Base-by-base conservation (phyloP, 345 rosid genomes). In the Citropsis articulata region DNA sequence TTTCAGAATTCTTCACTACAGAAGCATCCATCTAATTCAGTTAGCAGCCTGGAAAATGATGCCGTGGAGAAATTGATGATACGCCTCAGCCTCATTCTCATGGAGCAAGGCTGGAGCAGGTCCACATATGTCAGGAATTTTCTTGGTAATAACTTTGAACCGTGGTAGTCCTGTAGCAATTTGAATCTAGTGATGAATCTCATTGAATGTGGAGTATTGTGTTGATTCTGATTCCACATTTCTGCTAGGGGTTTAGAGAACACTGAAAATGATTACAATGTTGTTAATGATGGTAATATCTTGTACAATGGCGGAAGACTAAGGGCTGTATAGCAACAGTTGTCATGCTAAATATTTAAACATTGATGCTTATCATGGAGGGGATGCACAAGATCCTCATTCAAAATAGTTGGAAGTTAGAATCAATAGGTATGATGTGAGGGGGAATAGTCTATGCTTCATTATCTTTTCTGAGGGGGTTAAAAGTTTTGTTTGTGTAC, bases 51-150 rank as follows among this genome's bases (percentile, higher is more conserved):
- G 71, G 95, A 91, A 81, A 89, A 88, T 72, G 91, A 81, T 71
- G 90, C 89, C 19, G 87, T 77, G 66, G 85, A 87, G 78, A 86
- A 87, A 76, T 80, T 91, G 77, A 81, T 86, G 79, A 66, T 78
- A 14, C 91, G 91, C 76, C 95, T 91, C 70, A 62, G 84, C 62
- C 89, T 91, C 76, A 83, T 91, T 63, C 79, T 76, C 50, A 89
- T 84, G 93, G 93, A 91, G 73, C 88, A 76, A 12, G 91, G 93
- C 40, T 88, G 93, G 93, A 85, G 87, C 82, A 73, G 62, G 79
- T 85, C 87, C 28, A 75, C 86, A 21, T 64, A 82, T 63, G 79
- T 36, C 35, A 85, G 90, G 77, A 89, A 86, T 71, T 89, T 87
- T 81, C 88, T 85, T 16, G 87, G 90, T 48, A 87, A 82, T 73